Evolutionary conservation across 495 filamentous ascomycete genomes (phyloP).

Genomic region (Neurospora sp.): DNA sequence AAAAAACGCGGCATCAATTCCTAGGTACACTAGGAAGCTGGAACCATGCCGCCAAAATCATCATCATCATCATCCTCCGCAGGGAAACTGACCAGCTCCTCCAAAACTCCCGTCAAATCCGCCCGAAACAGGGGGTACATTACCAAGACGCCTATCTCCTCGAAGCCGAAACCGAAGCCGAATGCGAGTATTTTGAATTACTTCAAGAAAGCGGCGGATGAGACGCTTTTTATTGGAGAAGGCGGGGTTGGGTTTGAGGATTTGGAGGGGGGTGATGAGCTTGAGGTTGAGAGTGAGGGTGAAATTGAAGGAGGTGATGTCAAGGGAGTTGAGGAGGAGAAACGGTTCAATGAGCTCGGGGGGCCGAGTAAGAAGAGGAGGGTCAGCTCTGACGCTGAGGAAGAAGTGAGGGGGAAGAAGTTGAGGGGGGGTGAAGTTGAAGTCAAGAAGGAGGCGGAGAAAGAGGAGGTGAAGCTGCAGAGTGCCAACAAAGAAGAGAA

Average conservation of each 20-base stretch:
- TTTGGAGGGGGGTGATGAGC: not conserved
- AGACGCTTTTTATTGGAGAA: conserved; percentile 21
- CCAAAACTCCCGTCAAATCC: not conserved
- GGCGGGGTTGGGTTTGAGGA: conserved; percentile 1
- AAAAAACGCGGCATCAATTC: not conserved
- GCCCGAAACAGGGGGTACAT: not conserved
- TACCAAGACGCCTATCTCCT: not conserved
- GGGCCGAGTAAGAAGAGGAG: conserved; percentile 38
- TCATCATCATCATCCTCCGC: not conserved
- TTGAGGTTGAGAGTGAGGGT: not conserved
- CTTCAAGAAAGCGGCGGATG: conserved; percentile 63
- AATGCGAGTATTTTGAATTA: conserved; percentile 75
- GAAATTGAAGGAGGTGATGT: conserved; percentile 2
- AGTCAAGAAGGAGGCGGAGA: not conserved
- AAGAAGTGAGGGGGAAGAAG: not conserved
- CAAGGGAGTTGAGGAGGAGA: conserved; percentile 25
- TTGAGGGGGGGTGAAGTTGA: not conserved
- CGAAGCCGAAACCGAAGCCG: conserved; percentile 22
- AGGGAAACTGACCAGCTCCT: not conserved
- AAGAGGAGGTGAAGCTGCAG: not conserved
- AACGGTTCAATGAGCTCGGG: conserved; percentile 43
- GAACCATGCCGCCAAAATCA: not conserved
- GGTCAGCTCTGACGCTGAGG: conserved; percentile 7
- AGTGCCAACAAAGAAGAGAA: not conserved
- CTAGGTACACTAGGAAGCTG: not conserved